Conservation (phyloP, 768 basidiomycete species). For the Suillus plorans region DNA sequence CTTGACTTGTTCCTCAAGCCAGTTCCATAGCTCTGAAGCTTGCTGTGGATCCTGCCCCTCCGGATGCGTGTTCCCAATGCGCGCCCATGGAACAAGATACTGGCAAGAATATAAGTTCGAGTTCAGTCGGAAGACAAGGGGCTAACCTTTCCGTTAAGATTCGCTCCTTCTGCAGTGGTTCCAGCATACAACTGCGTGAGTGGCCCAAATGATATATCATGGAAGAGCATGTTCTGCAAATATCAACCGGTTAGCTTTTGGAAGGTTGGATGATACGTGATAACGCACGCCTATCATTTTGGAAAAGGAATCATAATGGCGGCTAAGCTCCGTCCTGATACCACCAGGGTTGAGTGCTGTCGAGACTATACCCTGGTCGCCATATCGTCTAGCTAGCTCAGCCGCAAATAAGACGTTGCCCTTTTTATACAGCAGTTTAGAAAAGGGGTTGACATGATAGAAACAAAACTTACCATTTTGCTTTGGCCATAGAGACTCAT, state of each 20-base stretch:
- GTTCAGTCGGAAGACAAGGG: background rate
- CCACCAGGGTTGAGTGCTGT: slow-evolving; percentile 42
- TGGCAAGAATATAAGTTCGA: slow-evolving; percentile 13
- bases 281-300: slow-evolving; percentile 13
- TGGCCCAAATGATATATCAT: slow-evolving; percentile 39
- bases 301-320: slow-evolving; percentile 6
- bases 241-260: background rate
- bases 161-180: slow-evolving; percentile 39
- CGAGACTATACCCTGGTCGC: slow-evolving; percentile 44
- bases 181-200: slow-evolving; percentile 53
- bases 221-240: slow-evolving; percentile 18
- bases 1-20: slow-evolving; percentile 45
- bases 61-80: slow-evolving; percentile 31
- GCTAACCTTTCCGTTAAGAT: slow-evolving; percentile 46
- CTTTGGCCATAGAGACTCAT: slow-evolving; percentile 27
- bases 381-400: slow-evolving; percentile 44
- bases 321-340: slow-evolving; percentile 24
- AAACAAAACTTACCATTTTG: slow-evolving; percentile 25
- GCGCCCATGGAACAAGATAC: slow-evolving; percentile 51
- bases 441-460: background rate
- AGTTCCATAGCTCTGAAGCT: slow-evolving; percentile 43
- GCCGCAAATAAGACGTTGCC: slow-evolving; percentile 44
- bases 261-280: background rate
- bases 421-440: slow-evolving; percentile 21
- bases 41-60: slow-evolving; percentile 35